phyloP scores from a whole-genome alignment of 2,329 filamentous ascomycete genomes.

The Fusarium pilosicola region DNA sequence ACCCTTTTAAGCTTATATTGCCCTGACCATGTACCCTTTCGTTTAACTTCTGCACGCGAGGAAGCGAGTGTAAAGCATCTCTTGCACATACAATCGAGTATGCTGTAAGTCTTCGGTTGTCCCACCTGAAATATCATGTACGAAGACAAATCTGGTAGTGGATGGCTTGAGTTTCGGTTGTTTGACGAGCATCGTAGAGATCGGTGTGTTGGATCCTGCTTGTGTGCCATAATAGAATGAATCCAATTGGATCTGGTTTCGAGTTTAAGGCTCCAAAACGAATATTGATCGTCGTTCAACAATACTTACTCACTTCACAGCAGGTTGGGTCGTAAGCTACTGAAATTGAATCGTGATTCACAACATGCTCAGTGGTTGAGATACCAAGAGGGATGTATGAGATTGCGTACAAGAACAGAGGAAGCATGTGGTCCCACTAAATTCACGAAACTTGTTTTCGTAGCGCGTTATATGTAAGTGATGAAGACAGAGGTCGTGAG shows the following conservation, averaged over 20 bases:
- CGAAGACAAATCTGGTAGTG: constrained; percentile 12
- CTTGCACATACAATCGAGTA: background rate
- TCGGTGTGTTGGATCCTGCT: background rate
- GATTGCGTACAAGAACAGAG: constrained; percentile 20
- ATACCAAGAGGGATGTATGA: constrained; percentile 15
- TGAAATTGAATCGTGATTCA: constrained; percentile 13
- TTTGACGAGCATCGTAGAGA: background rate
- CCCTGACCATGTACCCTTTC: constrained; percentile 22
- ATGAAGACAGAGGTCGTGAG: constrained; percentile 9
- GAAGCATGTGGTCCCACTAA: constrained; percentile 27
- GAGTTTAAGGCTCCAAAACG: background rate
- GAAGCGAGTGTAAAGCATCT: constrained; percentile 13
- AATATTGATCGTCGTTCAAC: constrained; percentile 2
- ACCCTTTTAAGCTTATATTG: constrained; percentile 45
- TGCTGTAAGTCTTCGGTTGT: constrained; percentile 1
- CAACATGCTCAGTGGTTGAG: constrained; percentile 5
- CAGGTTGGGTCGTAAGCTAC: constrained; percentile 5
- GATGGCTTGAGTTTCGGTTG: background rate
- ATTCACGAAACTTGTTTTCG: background rate
- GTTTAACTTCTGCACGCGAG: constrained; percentile 10
- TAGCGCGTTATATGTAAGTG: constrained; percentile 4
- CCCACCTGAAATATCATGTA: constrained; percentile 11
- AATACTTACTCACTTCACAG: constrained; percentile 12
- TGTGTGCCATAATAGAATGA: constrained; percentile 10
- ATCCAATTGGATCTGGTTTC: constrained; percentile 1